phyloP scores from a whole-genome alignment of 2,329 filamentous ascomycete species.

The Purpureocillium takamizusanense region DNA sequence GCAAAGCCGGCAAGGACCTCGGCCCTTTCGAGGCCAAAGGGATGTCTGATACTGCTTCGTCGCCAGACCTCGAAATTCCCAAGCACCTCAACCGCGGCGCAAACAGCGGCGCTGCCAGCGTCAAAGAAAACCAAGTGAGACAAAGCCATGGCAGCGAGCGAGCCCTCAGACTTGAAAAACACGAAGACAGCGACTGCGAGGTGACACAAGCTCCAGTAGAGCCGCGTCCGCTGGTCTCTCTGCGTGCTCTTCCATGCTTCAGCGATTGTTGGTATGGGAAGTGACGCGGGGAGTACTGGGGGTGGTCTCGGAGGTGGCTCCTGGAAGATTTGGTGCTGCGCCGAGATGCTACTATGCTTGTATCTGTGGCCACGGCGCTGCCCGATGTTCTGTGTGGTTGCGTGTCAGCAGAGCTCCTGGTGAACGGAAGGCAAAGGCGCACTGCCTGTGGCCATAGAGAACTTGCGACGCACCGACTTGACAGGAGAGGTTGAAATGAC shows the following conservation, averaged over 20 bases:
- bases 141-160: conserved; percentile 81
- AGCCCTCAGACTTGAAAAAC: conserved; percentile 77
- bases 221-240: conserved; percentile 69
- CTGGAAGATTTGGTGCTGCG: conserved; percentile 87
- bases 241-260: conserved; percentile 91
- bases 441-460: background rate
- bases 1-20: conserved; percentile 94
- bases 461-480: conserved; percentile 56
- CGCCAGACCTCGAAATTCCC: conserved; percentile 98
- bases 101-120: conserved; percentile 82
- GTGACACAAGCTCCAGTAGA: conserved; percentile 88
- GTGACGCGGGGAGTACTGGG: conserved; percentile 78
- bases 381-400: conserved; percentile 60
- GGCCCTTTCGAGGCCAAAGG: conserved; percentile 83
- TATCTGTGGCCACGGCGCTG: conserved; percentile 94
- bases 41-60: conserved; percentile 82
- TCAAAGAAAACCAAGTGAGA: conserved; percentile 95
- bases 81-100: conserved; percentile 84
- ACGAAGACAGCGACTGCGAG: conserved; percentile 74
- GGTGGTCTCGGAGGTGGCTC: conserved; percentile 81
- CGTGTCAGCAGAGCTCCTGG: background rate
- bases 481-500: conserved; percentile 65
- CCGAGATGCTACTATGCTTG: conserved; percentile 89
- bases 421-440: conserved; percentile 3
- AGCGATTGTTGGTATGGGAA: conserved; percentile 80